phyloP scores from a whole-genome alignment of 1,284 basidiomycete genomes.

The Fomitopsis pinicola region DNA sequence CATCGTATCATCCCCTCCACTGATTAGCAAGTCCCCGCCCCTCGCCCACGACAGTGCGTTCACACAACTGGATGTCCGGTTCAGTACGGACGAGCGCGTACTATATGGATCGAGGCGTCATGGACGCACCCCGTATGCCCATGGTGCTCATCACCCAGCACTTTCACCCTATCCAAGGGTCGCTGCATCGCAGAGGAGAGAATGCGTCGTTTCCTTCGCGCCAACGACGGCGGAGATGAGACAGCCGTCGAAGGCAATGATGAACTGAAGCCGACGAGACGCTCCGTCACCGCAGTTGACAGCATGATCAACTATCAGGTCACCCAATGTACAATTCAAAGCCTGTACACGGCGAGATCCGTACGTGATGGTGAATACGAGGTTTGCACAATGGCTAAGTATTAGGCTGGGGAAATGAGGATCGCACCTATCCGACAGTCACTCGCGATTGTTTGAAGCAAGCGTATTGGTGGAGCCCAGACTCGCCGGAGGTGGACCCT shows the following conservation, averaged over 20 bases:
- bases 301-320: no score
- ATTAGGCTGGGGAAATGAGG: no score
- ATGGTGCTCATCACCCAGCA: slow-evolving; percentile 49
- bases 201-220: slow-evolving; percentile 8
- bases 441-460: no score
- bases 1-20: slow-evolving; percentile 82
- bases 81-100: not conserved
- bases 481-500: no score
- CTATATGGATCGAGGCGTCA: not conserved
- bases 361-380: no score
- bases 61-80: slow-evolving; percentile 54
- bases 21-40: slow-evolving; percentile 70
- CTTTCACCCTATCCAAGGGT: slow-evolving; percentile 49
- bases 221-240: not conserved
- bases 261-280: not conserved
- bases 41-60: slow-evolving; percentile 84
- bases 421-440: no score
- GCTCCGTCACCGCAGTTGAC: not conserved
- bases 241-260: not conserved
- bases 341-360: no score
- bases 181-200: slow-evolving; percentile 10
- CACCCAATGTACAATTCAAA: no score
- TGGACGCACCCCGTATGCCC: slow-evolving; percentile 67
- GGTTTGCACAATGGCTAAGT: no score
- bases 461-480: no score